Evolutionary conservation across 768 basidiomycete species (phyloP), one percentile per base, ranked within the genome.

Genomic region (Boletus tylopilopsis): DNA sequence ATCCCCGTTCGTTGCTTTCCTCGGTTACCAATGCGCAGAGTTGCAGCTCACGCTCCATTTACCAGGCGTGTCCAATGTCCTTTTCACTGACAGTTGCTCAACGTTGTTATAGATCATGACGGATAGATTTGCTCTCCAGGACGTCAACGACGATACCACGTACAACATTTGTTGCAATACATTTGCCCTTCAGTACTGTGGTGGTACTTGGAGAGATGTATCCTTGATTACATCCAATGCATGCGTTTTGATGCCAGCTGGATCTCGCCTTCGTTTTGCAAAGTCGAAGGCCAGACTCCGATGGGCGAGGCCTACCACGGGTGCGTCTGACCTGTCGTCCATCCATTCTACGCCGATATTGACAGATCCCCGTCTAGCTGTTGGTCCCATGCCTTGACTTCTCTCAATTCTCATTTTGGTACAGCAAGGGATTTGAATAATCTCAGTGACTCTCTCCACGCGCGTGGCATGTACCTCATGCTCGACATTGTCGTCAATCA

Each of bases 401-500:
- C 59, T 8, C 68, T 84, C 45, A 82, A 84, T 63, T 30, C 69
- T 6, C 74, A 79, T 47, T 84, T 82, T 54, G 82, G 82, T 18
- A 68, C 73, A 1, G 64, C 62, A 6, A 69, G 73, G 30, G 81
- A 82, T 57, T 72, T 83, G 41, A 75, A 73, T 45, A 68, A 70
- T 18, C 74, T 82, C 18, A 68, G 71, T 18, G 50, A 65, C 16
- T 75, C 74, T 7, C 61, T 82, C 23, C 82, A 83, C 51, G 54
- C 60, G 2, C 72, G 77, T 18, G 73, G 70, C 36, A 84, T 83
- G 82, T 73, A 71, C 62, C 71, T 83, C 50, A 82, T 84, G 78
- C 63, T 84, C 18, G 82, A 83, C 62, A 64, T 82, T 45, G 82
- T 84, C 54, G 73, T 84, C 52, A 83, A 84, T 57, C 81, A 84